These are phyloP conservation scores for Boletus calvinii DNA, from an alignment of 1,284 basidiomycete genomes.

Conservation along the genomic window DNA sequence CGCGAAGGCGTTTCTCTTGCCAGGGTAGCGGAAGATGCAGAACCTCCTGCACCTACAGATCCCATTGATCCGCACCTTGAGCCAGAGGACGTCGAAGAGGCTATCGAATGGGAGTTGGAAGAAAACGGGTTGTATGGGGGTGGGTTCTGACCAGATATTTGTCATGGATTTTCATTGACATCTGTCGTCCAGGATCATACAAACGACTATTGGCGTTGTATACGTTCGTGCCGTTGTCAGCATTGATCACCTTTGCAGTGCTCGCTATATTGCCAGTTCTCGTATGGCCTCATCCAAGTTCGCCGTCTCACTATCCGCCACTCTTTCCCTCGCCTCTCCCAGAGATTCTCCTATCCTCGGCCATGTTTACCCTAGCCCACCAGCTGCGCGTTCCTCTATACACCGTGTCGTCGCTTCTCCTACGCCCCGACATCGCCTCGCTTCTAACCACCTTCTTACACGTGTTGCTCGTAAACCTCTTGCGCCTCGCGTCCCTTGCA, in stretches of 20 bases:
- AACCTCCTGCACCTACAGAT: conserved; percentile 4
- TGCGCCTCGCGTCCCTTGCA: conserved; percentile 55
- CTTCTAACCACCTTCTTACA: conserved; percentile 51
- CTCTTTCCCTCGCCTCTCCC: conserved; percentile 58
- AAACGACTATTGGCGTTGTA: conserved; percentile 50
- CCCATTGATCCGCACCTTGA: conserved; percentile 10
- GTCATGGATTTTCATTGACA: conserved; percentile 5
- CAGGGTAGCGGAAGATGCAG: conserved; percentile 45
- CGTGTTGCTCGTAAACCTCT: conserved; percentile 47
- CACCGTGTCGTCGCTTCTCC: conserved; percentile 30
- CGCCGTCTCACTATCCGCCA: conserved; percentile 41
- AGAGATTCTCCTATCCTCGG: conserved; percentile 55
- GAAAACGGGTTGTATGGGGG: conserved; percentile 61
- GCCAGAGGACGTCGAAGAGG: conserved; percentile 36
- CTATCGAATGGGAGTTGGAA: conserved; percentile 55
- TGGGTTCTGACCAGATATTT: conserved; percentile 27
- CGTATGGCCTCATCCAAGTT: conserved; percentile 41
- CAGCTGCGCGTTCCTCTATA: conserved; percentile 54
- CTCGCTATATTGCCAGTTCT: conserved; percentile 49
- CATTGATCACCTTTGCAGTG: conserved; percentile 45
- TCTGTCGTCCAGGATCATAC: conserved; percentile 56
- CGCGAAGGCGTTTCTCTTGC: conserved; percentile 35
- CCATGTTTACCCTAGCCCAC: conserved; percentile 61
- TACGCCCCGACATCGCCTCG: conserved; percentile 37
- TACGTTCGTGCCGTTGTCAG: conserved; percentile 54